Evolutionary conservation across 192 early-diverging fungal genomes (phyloP), one percentile per base, ranked within the genome.

Genomic region (Rhizoclosmatium sp.): DNA sequence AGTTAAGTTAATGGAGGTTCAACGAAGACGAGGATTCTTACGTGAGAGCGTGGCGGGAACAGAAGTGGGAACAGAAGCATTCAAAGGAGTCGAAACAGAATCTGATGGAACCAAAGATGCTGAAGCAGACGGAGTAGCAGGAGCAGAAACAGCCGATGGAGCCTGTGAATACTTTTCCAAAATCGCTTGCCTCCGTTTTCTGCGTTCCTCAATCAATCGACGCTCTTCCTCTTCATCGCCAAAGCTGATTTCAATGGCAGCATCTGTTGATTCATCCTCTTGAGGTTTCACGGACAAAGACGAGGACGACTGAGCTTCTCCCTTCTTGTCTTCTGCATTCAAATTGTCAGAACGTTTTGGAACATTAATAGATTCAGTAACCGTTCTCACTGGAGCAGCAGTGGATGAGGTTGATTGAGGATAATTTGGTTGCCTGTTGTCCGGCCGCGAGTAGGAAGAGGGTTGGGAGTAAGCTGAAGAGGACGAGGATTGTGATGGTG

Each of bases 131-230:
- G 7, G 19, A 12, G 68, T n/a, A 23, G 64, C 16, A 23, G 12
- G 16, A 21, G 40, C 58, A 47, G 75, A 78, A 31, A 62, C 62
- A 65, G 42, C 69, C 62, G 51, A 19, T 42, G 54, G 45, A 71
- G 54, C 60, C 71, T 77, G 46, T 78, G 61, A 23, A 47, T 93
- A 85, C 78, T 93, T 91, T 68, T 89, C 82, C 59, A 98, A 67
- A 61, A 98, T 95, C 42, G 89, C 93, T 71, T 86, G 85, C 67
- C 94, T 87, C 41, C 92, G 88, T 76, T 89, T 91, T 47, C 95
- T 89, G 4, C 95, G 90, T 86, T 95, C 95, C 78, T 97, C 95
- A 72, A 97, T 92, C 66, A 94, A 69, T 60, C 88, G 84, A 70
- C 94, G 91, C 78, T 96, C 93, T 47, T 95, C 93, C 39, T 89